Base-by-base conservation (phyloP, 139 green algal species). In the Volvox reticuliferus region DNA sequence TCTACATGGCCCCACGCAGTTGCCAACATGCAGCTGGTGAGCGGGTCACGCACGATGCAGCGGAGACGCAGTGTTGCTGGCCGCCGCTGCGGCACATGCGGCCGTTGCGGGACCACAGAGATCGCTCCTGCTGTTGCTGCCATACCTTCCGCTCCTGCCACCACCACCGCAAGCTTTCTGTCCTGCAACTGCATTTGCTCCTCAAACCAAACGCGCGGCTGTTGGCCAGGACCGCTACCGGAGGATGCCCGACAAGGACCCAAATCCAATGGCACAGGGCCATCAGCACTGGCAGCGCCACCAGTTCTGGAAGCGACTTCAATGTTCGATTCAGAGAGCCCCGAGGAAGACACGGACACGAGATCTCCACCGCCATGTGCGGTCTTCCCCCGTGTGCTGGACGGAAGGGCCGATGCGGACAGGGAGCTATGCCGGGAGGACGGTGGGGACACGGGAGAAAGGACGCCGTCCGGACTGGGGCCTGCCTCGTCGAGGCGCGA, bases 31-130 rank as follows among this genome's bases (percentile, higher is more conserved):
- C 30, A 77, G 86, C 20, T 33, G 21, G 71, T 90, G 5, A 28
- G 1, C 30, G 86, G 86, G 69, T 90, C 86, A 19, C 86, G 86
- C 20, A 90, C 50, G 50, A 90, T 61, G 86, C 86, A 90, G n/a
- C 86, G 86, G 50, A 90, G 86, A 9, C 86, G 86, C 50, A 90
- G 73, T 24, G 71, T 82, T 20, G 71, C 85, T 44, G 85, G 85
- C 18, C 85, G 85, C n/a, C 85, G 85, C n/a, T 12, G 68, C 22
- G 18, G 68, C 82, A 76, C n/a, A 32, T 12, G n/a, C 37, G 14
- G 32, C 17, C 20, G 35, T 44, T 18, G 26, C 1, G 79, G 65
- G 65, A 24, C 65, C 12, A 28, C 65, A 55, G 44, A 55, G 9
- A 55, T 55, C n/a, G n/a, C n/a, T n/a, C n/a, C n/a, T 55, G 44